These are phyloP conservation scores for Cardamine resedifolia DNA, from an alignment of 345 rosid genomes.

Conservation along the genomic window DNA sequence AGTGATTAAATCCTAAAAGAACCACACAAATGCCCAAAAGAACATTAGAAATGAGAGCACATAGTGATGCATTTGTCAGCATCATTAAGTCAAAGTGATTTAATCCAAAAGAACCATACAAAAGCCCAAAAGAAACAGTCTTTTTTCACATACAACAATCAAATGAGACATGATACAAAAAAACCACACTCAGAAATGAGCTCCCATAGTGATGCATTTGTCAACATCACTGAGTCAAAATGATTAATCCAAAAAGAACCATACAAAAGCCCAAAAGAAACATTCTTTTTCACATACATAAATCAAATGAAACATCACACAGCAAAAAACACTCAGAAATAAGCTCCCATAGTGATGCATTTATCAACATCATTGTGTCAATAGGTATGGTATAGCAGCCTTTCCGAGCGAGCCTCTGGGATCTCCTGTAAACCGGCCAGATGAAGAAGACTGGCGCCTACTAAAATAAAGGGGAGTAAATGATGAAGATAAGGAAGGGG, in stretches of 20 bases:
- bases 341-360: neutral
- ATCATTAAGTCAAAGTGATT: no score
- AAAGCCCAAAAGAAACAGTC: neutral
- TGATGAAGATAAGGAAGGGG: no score
- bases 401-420: no score
- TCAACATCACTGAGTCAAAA: neutral
- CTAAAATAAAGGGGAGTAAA: no score
- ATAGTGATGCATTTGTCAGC: no score
- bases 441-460: no score
- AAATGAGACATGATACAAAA: neutral
- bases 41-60: no score
- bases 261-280: neutral
- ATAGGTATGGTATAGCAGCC: no score
- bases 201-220: neutral
- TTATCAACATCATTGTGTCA: neutral
- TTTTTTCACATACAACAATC: neutral
- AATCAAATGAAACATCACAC: neutral
- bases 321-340: neutral
- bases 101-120: no score
- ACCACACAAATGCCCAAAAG: no score
- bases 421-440: no score
- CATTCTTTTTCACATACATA: neutral
- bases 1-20: neutral
- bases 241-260: neutral
- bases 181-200: neutral